Base-by-base conservation (phyloP, 805 yeast genomes). In the Kuraishia cidri region DNA sequence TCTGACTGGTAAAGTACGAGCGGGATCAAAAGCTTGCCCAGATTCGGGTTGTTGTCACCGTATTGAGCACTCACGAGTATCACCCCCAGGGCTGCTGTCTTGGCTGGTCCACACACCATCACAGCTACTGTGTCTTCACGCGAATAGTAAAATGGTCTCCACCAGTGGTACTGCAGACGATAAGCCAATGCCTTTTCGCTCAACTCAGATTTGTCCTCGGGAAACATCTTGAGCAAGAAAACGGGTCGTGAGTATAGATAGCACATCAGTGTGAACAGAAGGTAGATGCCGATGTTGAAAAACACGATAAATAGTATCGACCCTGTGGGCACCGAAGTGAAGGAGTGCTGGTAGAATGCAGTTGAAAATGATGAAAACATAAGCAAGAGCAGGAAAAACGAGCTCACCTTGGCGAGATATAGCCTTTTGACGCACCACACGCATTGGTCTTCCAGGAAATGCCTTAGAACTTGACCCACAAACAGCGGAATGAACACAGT, bases 71-170 rank as follows among this genome's bases (percentile, higher is more conserved):
- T 31, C n/a, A 31, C 66, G 32, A 86, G 61, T 1, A 94, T 81
- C 4, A 86, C 94, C 24, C 95, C 96, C 32, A 86, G 62, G 0
- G 95, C 95, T 0, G 94, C 95, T 1, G 95, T 86, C 54, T 86
- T 87, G 2, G 96, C 95, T 5, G 94, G 90, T 8, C 94, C 94
- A 55, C 94, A 84, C 37, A 85, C 66, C 80, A 86, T 70, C 32
- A 87, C 69, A 10, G 88, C 67, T 23, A 84, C 83, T 0, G 95
- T 73, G 47, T 87, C 95, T 32, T 62, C 54, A 43, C 78, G 71
- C 45, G 66, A 64, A 54, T 82, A 81, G 54, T 79, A 81, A 45
- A 82, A 85, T 2, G 90, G 90, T 34, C 64, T 52, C 37, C 75
- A 54, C 2, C 64, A 20, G 28, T 52, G 53, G 49, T 74, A 70